Percentiles rank a stretch among this genome's conserved stretches.
phyloP scores from a whole-genome alignment of 1,284 basidiomycete genomes.

The Ceratobasidium papillatum region DNA sequence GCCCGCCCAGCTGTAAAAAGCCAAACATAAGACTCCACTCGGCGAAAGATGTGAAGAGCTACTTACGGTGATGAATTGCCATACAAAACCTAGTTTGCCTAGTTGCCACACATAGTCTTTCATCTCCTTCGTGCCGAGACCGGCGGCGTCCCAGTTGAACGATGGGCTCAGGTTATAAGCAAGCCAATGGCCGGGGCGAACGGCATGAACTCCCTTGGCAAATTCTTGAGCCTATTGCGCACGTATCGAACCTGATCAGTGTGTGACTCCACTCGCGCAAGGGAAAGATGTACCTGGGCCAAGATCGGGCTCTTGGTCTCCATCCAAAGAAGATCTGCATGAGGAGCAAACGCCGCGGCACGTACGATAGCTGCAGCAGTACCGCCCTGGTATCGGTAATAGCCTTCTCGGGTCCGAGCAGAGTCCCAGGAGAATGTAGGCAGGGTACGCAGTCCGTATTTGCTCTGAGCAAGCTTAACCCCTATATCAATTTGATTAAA shows the following conservation, averaged over 20 bases:
- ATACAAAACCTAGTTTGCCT: slow-evolving; percentile 91
- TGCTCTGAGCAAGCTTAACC: slow-evolving; percentile 52
- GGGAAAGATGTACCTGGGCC: slow-evolving; percentile 61
- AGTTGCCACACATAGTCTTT: slow-evolving; percentile 92
- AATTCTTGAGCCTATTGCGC: slow-evolving; percentile 78
- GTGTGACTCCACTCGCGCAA: neutral
- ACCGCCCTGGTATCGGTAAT: slow-evolving; percentile 96
- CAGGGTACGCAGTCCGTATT: slow-evolving; percentile 78
- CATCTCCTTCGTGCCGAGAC: slow-evolving; percentile 87
- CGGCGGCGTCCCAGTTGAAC: slow-evolving; percentile 94
- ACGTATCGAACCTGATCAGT: neutral
- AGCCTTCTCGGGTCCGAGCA: slow-evolving; percentile 93
- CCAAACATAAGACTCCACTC: neutral
- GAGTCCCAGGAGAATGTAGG: slow-evolving; percentile 84
- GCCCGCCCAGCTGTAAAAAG: slow-evolving; percentile 81
- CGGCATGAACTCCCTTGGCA: slow-evolving; percentile 84
- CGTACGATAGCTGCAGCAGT: slow-evolving; percentile 95
- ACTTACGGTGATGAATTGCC: slow-evolving; percentile 98
- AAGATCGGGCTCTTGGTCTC: slow-evolving; percentile 98
- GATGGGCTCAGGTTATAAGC: slow-evolving; percentile 94
- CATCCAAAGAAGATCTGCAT: slow-evolving; percentile 95
- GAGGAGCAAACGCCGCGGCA: slow-evolving; percentile 91
- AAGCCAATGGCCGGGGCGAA: slow-evolving; percentile 87
- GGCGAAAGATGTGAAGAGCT: neutral
- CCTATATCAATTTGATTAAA: neutral